phyloP scores from a whole-genome alignment of 176 grass and related monocot genomes.

The Oryza nivara region DNA sequence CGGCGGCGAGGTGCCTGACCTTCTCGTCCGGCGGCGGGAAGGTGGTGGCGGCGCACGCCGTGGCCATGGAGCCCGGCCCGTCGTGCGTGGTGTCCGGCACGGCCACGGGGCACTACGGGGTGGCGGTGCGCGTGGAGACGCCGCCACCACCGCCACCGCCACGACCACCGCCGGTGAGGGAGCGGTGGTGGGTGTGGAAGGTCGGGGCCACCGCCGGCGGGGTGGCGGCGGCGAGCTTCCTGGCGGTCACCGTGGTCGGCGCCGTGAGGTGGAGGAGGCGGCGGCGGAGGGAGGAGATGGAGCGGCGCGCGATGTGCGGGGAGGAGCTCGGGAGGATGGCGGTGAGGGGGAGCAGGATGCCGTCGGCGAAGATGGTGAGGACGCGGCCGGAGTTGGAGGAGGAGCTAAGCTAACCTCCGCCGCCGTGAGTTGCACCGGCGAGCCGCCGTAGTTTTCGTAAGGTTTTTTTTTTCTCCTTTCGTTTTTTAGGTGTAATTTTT shows the following conservation, averaged over 20 bases:
- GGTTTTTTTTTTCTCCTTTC: not conserved
- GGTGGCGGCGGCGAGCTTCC: not conserved
- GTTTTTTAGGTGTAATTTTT: conserved; percentile 21
- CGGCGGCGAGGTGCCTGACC: conserved; percentile 45
- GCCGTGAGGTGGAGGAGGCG: conserved; percentile 45
- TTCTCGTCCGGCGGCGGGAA: conserved; percentile 27
- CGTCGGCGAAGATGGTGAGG: conserved; percentile 47
- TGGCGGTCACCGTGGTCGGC: conserved; percentile 30
- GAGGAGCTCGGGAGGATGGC: conserved; percentile 52
- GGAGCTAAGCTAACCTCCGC: not conserved
- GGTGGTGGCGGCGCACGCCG: conserved; percentile 31
- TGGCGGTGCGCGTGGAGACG: conserved; percentile 35
- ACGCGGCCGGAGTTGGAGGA: conserved; percentile 45
- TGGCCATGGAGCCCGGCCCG: conserved; percentile 21
- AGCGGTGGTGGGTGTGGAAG: conserved; percentile 45
- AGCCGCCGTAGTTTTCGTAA: not conserved
- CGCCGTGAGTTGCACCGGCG: not conserved
- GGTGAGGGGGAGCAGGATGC: conserved; percentile 55
- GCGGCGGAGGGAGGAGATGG: conserved; percentile 62
- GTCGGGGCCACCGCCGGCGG: not conserved
- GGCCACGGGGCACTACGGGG: conserved; percentile 44
- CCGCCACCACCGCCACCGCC: not conserved
- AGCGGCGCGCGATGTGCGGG: conserved; percentile 11
- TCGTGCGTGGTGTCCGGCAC: conserved; percentile 44
- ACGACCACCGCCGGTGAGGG: not conserved